Conservation (phyloP, 179 eudicot species). For the Carnegiea gigantea region DNA sequence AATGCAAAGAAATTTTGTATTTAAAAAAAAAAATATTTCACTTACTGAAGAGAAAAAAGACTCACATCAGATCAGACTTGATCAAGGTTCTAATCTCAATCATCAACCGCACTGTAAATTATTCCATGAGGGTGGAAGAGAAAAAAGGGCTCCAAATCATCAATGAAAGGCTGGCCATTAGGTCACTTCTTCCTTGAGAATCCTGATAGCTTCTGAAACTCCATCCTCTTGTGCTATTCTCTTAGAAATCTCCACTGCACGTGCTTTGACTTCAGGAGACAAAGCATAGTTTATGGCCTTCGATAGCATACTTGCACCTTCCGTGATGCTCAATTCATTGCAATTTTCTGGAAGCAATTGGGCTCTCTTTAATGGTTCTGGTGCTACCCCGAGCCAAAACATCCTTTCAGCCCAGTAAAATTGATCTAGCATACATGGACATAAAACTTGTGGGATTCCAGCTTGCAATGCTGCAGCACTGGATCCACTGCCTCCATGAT, state of each 20-base stretch:
- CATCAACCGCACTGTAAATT: not conserved
- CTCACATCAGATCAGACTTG: conserved; percentile 6
- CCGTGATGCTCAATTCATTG: conserved; percentile 42
- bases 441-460: conserved; percentile 87
- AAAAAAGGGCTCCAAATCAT: not conserved
- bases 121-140: not conserved
- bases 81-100: conserved; percentile 4
- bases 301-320: conserved; percentile 55
- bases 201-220: conserved; percentile 57
- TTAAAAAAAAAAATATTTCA: not conserved
- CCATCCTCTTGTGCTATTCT: conserved; percentile 76
- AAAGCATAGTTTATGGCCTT: conserved; percentile 57
- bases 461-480: conserved; percentile 89
- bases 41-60: not conserved
- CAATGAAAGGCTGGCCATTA: conserved; percentile 12
- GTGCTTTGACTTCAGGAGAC: conserved; percentile 53
- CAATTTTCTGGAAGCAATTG: conserved; percentile 58
- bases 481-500: conserved; percentile 99
- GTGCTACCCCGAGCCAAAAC: conserved; percentile 96
- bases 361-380: conserved; percentile 62
- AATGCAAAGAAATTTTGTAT: conserved; percentile 5
- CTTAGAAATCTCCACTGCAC: conserved; percentile 56
- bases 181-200: conserved; percentile 46
- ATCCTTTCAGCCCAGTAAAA: conserved; percentile 99
- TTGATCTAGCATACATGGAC: conserved; percentile 92